Conservation (phyloP, 805 yeast species). For the Ogataea neopini region DNA sequence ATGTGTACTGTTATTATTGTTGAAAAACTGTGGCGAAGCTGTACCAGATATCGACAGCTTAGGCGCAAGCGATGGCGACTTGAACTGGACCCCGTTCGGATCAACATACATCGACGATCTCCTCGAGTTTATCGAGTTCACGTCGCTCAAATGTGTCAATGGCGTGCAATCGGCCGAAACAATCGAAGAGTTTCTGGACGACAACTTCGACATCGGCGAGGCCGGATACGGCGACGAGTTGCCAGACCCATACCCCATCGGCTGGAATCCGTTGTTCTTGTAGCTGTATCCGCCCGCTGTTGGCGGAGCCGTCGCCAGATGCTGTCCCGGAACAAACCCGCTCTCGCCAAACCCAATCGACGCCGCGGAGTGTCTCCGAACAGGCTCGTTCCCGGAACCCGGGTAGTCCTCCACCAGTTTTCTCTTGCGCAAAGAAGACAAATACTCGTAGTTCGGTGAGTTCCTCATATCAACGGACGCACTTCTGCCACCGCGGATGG, state of each 20-base stretch:
- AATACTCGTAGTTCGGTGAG: slow-evolving; percentile 15
- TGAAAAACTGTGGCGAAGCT: slow-evolving; percentile 26
- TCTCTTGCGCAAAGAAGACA: slow-evolving; percentile 29
- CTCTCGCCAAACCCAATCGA: slow-evolving; percentile 19
- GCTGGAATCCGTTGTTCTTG: background rate
- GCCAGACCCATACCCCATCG: slow-evolving; percentile 11
- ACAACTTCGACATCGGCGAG: slow-evolving; percentile 34
- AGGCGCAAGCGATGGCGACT: slow-evolving; percentile 27
- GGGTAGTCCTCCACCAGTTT: slow-evolving; percentile 28
- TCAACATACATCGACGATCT: slow-evolving; percentile 30
- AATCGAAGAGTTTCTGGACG: slow-evolving; percentile 35
- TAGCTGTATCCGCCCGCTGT: slow-evolving; percentile 5
- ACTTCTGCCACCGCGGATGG: slow-evolving; percentile 23
- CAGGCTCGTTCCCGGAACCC: slow-evolving; percentile 16
- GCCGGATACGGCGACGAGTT: slow-evolving; percentile 27
- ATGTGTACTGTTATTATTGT: slow-evolving; percentile 13
- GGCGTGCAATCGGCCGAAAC: slow-evolving; percentile 34
- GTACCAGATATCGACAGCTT: slow-evolving; percentile 28
- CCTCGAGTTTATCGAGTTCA: slow-evolving; percentile 26
- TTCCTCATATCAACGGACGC: slow-evolving; percentile 27
- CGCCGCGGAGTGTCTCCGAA: slow-evolving; percentile 37
- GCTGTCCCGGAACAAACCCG: background rate
- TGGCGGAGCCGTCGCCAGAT: slow-evolving; percentile 5
- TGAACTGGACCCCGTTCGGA: slow-evolving; percentile 16
- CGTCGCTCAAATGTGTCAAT: slow-evolving; percentile 28